These are phyloP conservation scores for Clavispora asparagi DNA, from an alignment of 805 yeast species.

Conservation along the genomic window DNA sequence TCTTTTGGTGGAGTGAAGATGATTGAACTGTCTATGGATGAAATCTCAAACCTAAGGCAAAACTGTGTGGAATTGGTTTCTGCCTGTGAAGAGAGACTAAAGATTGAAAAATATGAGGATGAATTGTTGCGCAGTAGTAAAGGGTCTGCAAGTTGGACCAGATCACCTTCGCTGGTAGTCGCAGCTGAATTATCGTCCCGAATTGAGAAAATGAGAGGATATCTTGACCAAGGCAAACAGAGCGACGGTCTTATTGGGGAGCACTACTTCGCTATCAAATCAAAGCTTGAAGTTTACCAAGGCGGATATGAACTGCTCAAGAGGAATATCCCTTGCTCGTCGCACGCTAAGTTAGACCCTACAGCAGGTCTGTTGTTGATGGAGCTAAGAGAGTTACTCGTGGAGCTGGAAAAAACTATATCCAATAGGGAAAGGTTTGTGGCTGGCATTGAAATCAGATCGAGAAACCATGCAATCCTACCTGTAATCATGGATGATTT, in stretches of 20 bases:
- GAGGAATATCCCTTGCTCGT: conserved; percentile 36
- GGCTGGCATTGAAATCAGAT: conserved; percentile 39
- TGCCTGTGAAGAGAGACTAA: conserved; percentile 42
- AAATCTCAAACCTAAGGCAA: conserved; percentile 39
- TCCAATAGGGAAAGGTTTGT: conserved; percentile 35
- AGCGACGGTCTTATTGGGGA: conserved; percentile 55
- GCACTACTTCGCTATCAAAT: conserved; percentile 46
- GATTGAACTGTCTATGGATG: conserved; percentile 39
- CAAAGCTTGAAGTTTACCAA: conserved; percentile 39
- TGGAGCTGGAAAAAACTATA: conserved; percentile 26
- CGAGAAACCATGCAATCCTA: conserved; percentile 43
- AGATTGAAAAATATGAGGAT: conserved; percentile 53
- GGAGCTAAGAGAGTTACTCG: conserved; percentile 31
- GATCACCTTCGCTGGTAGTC: conserved; percentile 43
- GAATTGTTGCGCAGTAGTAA: conserved; percentile 42
- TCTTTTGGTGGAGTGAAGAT: conserved; percentile 47
- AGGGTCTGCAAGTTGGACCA: conserved; percentile 53
- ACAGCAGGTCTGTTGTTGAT: conserved; percentile 23
- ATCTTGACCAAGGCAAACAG: conserved; percentile 49
- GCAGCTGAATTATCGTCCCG: conserved; percentile 35
- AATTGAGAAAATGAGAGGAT: conserved; percentile 41
- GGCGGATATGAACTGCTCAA: conserved; percentile 33
- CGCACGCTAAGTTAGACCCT: conserved; percentile 29
- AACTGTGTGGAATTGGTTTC: conserved; percentile 40
- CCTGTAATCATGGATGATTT: conserved; percentile 50